Evolutionary conservation across 495 filamentous ascomycete genomes (phyloP).

Genomic region (Penicillium psychrofluorescens): DNA sequence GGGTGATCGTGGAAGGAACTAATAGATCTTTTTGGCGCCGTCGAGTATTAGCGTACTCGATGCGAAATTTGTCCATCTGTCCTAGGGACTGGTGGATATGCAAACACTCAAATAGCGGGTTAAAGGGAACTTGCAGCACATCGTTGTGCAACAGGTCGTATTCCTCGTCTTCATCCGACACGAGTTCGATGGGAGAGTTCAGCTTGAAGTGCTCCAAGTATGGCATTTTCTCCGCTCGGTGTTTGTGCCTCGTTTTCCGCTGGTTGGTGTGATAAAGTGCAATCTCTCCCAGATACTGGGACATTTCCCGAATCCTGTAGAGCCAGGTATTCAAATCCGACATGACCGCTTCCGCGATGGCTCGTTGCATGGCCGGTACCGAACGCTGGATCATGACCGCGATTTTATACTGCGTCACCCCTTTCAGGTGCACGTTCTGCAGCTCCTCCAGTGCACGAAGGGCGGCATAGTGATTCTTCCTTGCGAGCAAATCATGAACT

Average conservation of each 20-base stretch:
- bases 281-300: slow-evolving; percentile 92
- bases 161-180: slow-evolving; percentile 90
- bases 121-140: slow-evolving; percentile 88
- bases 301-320: slow-evolving; percentile 91
- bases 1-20: slow-evolving; percentile 62
- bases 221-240: slow-evolving; percentile 61
- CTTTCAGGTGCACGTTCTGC: slow-evolving; percentile 91
- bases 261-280: slow-evolving; percentile 92
- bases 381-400: slow-evolving; percentile 94
- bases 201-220: slow-evolving; percentile 77
- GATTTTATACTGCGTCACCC: slow-evolving; percentile 88
- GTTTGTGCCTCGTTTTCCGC: slow-evolving; percentile 75
- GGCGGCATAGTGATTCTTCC: slow-evolving; percentile 92
- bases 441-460: slow-evolving; percentile 91
- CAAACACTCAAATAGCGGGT: slow-evolving; percentile 87
- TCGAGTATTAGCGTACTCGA: slow-evolving; percentile 84
- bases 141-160: slow-evolving; percentile 93
- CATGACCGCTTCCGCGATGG: slow-evolving; percentile 96
- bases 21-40: slow-evolving; percentile 87
- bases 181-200: slow-evolving; percentile 92
- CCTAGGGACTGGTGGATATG: slow-evolving; percentile 96
- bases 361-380: slow-evolving; percentile 82
- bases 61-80: slow-evolving; percentile 80
- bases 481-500: slow-evolving; percentile 80
- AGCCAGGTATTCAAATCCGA: slow-evolving; percentile 95